Percentiles rank a stretch among this genome's conserved stretches.
Evolutionary conservation across 306 rosid genomes (phyloP).

Genomic region (Ormosia semicastrata): DNA sequence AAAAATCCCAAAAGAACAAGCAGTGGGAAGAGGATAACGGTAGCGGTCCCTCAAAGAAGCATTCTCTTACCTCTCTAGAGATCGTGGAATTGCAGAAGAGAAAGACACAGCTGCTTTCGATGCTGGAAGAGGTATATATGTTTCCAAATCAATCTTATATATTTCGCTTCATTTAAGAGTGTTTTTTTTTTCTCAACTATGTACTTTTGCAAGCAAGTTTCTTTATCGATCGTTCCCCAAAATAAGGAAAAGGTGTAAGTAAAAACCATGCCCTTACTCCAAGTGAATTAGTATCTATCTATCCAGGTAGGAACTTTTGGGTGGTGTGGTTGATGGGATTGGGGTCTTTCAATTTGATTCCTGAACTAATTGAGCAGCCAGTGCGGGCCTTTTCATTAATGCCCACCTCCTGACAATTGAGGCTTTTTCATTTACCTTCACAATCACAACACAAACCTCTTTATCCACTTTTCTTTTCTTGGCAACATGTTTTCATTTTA

Average conservation of each 20-base stretch:
- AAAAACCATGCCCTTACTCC: constrained; percentile 15
- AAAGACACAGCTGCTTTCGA: constrained; percentile 79
- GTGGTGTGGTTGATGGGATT: constrained; percentile 34
- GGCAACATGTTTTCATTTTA: constrained; percentile 1
- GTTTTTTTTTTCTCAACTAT: neutral
- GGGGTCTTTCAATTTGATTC: constrained; percentile 37
- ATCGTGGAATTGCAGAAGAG: constrained; percentile 86
- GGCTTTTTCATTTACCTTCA: constrained; percentile 5
- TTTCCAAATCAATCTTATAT: neutral
- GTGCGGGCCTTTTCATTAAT: constrained; percentile 59
- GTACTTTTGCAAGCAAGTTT: neutral
- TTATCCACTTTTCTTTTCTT: neutral
- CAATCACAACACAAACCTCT: neutral
- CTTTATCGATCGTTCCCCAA: constrained; percentile 19
- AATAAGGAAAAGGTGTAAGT: neutral
- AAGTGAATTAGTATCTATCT: constrained; percentile 10
- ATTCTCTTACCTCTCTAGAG: constrained; percentile 61
- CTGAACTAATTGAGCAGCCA: constrained; percentile 47
- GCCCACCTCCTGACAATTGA: constrained; percentile 28
- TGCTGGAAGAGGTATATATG: constrained; percentile 88
- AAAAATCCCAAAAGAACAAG: constrained; percentile 46
- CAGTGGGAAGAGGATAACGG: constrained; percentile 51
- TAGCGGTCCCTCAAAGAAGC: constrained; percentile 50
- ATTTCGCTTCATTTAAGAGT: constrained; percentile 25
- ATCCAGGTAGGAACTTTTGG: constrained; percentile 19